phyloP scores from a whole-genome alignment of 108 stramenopile species.

The Phaeodactylum tricornutum region DNA sequence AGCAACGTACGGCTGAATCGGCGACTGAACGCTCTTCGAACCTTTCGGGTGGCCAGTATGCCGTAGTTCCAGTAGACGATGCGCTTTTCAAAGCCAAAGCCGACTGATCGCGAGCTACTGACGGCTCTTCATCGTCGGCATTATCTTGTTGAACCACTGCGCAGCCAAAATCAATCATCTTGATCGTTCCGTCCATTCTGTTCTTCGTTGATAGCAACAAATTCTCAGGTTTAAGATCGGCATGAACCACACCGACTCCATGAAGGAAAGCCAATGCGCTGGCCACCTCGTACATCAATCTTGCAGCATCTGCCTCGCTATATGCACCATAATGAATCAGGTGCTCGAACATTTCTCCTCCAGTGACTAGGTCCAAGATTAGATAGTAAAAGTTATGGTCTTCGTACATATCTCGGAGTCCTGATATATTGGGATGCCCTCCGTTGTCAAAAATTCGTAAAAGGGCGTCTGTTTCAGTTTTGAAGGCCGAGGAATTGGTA shows the following conservation, averaged over 20 bases:
- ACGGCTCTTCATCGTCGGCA: conserved; percentile 6
- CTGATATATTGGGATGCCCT: conserved; percentile 57
- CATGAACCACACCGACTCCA: conserved; percentile 55
- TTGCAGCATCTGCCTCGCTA: conserved; percentile 58
- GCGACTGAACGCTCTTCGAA: conserved; percentile 7
- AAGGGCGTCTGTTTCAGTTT: conserved; percentile 47
- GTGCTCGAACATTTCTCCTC: conserved; percentile 81
- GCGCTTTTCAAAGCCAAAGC: conserved; percentile 6
- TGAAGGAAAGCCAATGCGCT: conserved; percentile 68
- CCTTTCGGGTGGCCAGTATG: conserved; percentile 77
- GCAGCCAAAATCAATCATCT: conserved; percentile 85
- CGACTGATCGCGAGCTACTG: conserved; percentile 8
- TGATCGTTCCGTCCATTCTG: conserved; percentile 37
- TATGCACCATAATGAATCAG: conserved; percentile 67
- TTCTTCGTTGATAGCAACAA: conserved; percentile 52
- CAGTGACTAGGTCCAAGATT: conserved; percentile 54
- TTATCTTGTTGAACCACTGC: conserved; percentile 33
- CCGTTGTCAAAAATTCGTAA: conserved; percentile 48
- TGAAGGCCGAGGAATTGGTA: conserved; percentile 26
- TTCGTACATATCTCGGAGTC: conserved; percentile 58
- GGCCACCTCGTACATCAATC: conserved; percentile 53
- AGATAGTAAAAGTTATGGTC: conserved; percentile 60
- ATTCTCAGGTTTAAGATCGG: conserved; percentile 83
- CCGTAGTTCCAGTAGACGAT: conserved; percentile 48
- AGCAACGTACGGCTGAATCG: conserved; percentile 18